Evolutionary conservation across 768 basidiomycete genomes (phyloP).

Genomic region (Mycena rebaudengoi): DNA sequence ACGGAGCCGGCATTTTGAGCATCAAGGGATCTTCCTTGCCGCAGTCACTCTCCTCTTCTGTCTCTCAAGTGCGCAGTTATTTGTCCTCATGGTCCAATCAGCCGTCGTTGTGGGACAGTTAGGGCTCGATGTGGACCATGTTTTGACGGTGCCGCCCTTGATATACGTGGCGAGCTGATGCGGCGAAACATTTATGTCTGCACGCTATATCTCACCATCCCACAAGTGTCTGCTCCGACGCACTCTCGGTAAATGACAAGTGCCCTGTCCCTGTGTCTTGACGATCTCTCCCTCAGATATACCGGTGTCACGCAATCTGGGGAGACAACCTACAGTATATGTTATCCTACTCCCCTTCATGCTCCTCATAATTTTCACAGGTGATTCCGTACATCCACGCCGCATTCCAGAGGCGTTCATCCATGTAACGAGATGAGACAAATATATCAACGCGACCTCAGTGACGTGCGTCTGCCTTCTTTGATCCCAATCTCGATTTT

Average conservation of each 20-base stretch:
- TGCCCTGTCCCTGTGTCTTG: not conserved
- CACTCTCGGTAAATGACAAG: not conserved
- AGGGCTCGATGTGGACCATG: not conserved
- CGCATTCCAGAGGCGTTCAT: constrained; percentile 5
- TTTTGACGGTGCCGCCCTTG: not conserved
- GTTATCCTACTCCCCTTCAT: not conserved
- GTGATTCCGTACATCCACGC: not conserved
- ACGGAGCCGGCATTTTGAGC: constrained; percentile 9
- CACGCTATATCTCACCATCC: not conserved
- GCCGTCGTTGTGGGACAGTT: constrained; percentile 4
- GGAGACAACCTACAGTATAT: not conserved
- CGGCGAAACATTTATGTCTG: not conserved
- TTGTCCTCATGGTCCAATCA: constrained; percentile 7
- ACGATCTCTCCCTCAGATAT: not conserved
- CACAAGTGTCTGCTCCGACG: constrained; percentile 13
- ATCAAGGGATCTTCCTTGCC: constrained; percentile 6
- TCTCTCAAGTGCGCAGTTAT: constrained; percentile 8
- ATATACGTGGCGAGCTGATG: constrained; percentile 17
- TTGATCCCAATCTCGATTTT: not conserved
- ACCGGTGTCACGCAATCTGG: constrained; percentile 19
- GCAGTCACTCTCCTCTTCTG: constrained; percentile 5
- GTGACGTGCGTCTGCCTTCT: constrained; percentile 12
- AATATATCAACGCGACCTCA: constrained; percentile 4
- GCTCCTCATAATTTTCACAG: not conserved
- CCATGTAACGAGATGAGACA: not conserved